These are phyloP conservation scores for Erucastrum elatum DNA, from an alignment of 345 rosid genomes.

Conservation along the genomic window DNA sequence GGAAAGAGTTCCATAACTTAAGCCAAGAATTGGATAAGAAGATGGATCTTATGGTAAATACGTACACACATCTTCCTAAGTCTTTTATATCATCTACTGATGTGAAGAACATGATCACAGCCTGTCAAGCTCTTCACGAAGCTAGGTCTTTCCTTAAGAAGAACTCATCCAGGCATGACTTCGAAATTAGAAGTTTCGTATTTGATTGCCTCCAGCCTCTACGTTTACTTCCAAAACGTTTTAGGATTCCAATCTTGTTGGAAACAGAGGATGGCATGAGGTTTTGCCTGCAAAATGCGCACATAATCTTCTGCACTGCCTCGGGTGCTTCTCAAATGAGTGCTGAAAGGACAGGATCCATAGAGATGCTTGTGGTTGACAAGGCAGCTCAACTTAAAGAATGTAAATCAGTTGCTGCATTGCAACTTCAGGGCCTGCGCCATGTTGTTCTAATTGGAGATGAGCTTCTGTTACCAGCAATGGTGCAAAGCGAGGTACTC, in stretches of 20 bases:
- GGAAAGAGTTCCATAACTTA: not conserved
- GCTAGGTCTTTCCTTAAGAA: not conserved
- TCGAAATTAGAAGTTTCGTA: not conserved
- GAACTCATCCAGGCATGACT: not conserved
- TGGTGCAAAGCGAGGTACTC: slow-evolving; percentile 48
- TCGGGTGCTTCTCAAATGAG: slow-evolving; percentile 41
- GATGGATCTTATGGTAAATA: slow-evolving; percentile 16
- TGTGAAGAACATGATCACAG: slow-evolving; percentile 26
- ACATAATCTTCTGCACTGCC: slow-evolving; percentile 46
- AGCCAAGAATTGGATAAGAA: slow-evolving; percentile 9
- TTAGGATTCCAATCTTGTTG: not conserved
- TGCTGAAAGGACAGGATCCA: not conserved
- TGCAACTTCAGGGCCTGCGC: slow-evolving; percentile 44
- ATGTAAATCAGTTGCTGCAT: slow-evolving; percentile 48
- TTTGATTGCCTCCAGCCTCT: slow-evolving; percentile 19
- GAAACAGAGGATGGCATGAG: not conserved
- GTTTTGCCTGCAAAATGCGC: slow-evolving; percentile 40
- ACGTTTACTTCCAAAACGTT: slow-evolving; percentile 6
- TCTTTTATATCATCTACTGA: not conserved
- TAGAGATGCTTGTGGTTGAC: slow-evolving; percentile 46
- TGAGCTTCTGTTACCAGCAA: slow-evolving; percentile 49
- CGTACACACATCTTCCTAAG: slow-evolving; percentile 43
- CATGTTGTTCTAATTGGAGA: slow-evolving; percentile 52
- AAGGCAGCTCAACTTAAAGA: slow-evolving; percentile 61
- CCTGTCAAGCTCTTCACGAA: slow-evolving; percentile 22